Evolutionary conservation across 176 grass and related monocot species (phyloP), one percentile per base, ranked within the genome.

Genomic region (Cymbopogon citratus): DNA sequence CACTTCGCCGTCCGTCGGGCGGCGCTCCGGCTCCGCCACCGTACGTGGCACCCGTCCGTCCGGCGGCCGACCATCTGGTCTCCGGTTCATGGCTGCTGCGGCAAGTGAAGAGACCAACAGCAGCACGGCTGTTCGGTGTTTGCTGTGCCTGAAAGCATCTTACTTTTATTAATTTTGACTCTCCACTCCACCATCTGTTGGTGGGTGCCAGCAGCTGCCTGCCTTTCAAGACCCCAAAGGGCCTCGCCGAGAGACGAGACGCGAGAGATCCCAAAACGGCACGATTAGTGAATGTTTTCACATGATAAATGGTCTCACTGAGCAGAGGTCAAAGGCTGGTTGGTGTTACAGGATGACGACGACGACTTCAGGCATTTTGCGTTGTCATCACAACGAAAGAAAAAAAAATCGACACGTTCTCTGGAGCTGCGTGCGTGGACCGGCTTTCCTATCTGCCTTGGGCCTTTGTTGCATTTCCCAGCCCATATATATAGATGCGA

Each of bases 191-290:
- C 4, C 21, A 21, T 7, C 5, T 15, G 14, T 16, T 16, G 46
- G 39, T 40, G 39, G 9, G 39, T 40, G 39, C 1, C 7, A 39
- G 44, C 46, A 46, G 15, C 3, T 14, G 16, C 14, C 59, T 80
- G 51, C 87, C 76, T 60, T 88, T 88, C 38, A 12, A 51, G 59
- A 28, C 4, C 38, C 27, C 46, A 74, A 69, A 62, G 81, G 73
- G 23, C 46, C 46, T 13, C 14, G 45, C 46, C 46, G 46, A 48
- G 12, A 48, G 45, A 48, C 38, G 38, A 0, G 38, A 39, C 38
- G 38, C 38, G 38, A 9, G 7, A 39, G 38, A 48, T 51, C 48
- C 48, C 48, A 51, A 19, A 51, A 48, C 45, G 14, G 3, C 45
- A 48, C 45, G 14, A 6, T 6, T 8, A 19, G 49, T 6, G 15